Conservation (phyloP, 306 rosid genomes). For the Hippophae gyantsensis region DNA sequence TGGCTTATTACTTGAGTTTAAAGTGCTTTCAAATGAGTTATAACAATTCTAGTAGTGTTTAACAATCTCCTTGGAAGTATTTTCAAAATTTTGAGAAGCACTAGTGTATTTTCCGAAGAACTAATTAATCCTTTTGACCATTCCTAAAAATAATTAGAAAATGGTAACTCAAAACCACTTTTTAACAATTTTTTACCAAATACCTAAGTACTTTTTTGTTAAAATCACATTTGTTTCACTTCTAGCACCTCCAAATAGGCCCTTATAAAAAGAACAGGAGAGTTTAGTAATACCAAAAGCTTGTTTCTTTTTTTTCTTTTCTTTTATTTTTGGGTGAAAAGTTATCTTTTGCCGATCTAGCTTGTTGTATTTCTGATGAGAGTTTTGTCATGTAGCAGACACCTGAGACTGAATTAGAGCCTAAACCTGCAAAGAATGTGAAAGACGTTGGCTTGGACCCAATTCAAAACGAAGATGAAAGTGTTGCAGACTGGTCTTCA, state of each 20-base stretch:
- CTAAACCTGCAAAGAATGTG: constrained; percentile 30
- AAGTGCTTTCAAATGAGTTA: neutral
- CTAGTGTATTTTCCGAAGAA: too few relatives aligned
- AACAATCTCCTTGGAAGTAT: too few relatives aligned
- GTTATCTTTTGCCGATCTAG: neutral
- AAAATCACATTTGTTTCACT: too few relatives aligned
- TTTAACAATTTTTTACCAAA: too few relatives aligned
- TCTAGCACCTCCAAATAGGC: too few relatives aligned
- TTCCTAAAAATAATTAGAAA: too few relatives aligned
- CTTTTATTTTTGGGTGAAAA: neutral
- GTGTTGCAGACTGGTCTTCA: constrained; percentile 57
- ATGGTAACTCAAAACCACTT: too few relatives aligned
- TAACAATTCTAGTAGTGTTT: too few relatives aligned
- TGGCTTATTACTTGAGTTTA: neutral
- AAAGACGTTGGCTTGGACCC: constrained; percentile 73
- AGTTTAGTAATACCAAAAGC: neutral
- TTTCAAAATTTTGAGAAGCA: too few relatives aligned
- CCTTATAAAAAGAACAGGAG: neutral
- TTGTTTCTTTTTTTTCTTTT: neutral
- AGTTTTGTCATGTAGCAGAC: constrained; percentile 35
- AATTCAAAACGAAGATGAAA: constrained; percentile 40
- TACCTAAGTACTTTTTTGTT: too few relatives aligned
- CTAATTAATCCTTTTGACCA: too few relatives aligned
- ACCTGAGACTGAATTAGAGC: constrained; percentile 26
- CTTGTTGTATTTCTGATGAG: neutral